Base-by-base conservation (phyloP, 2,329 filamentous ascomycete species). In the Dactylellina drechsleri region DNA sequence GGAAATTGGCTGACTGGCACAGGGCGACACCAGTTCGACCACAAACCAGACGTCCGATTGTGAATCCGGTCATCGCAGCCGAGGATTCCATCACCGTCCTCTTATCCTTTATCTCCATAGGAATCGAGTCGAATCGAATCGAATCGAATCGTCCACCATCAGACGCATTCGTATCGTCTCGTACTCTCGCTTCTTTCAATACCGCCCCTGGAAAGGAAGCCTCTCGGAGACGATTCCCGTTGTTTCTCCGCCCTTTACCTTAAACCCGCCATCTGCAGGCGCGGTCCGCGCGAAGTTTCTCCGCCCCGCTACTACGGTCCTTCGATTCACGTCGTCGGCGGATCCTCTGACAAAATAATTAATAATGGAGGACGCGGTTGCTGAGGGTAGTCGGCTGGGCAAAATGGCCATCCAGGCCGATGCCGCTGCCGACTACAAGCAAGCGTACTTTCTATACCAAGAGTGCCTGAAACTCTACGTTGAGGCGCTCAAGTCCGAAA, bases 361-460 rank as follows among this genome's bases (percentile, higher is more conserved):
- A 47, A n/a, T 2, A 41, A 74, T 74, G 70, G 70, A 67, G 43
- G 70, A 74, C 26, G 36, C 70, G 43, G 62, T 74, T 50, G 70
- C 57, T 52, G 70, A 74, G 45, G 70, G 70, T n/a, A 74, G 70
- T 43, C 70, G 70, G 57, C 57, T 74, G 28, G 70, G 70, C 62
- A 74, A 74, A 57, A 43, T 74, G 70, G 70, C 70, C 62, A 74
- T 74, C 36, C 70, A 74, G 52, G 58, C 70, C 43, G 70, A 74
- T 47, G 70, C 50, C 52, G 57, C 56, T 31, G 70, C 52, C 57
- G 62, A 74, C 58, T 74, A 74, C 57, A 74, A 74, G 50, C 62
- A 74, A 18, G 70, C 70, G 49, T 74, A 74, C 49, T 56, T 52
- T n/a, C 31, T 74, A 26, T 74, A 74, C 52, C 70, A 74, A 16